These are phyloP conservation scores for Carex cristatella DNA, from an alignment of 176 grass and related monocot species.

Conservation along the genomic window DNA sequence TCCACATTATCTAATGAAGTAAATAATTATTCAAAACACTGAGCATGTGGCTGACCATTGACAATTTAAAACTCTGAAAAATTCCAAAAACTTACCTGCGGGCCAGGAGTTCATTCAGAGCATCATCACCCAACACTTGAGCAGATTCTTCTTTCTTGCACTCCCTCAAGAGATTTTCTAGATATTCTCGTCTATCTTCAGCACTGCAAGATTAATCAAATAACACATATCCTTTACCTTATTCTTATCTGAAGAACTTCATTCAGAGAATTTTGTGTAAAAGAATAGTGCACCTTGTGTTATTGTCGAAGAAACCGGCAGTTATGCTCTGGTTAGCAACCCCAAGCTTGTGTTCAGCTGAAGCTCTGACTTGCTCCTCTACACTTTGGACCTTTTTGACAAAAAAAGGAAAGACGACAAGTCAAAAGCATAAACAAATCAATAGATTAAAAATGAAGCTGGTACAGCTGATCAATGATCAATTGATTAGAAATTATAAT, in stretches of 20 bases:
- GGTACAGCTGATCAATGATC: background rate
- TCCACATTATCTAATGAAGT: background rate
- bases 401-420: slow-evolving; percentile 2
- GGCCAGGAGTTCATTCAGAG: slow-evolving; percentile 89
- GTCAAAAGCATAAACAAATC: background rate
- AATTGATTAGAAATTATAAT: background rate
- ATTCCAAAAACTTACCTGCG: slow-evolving; percentile 47
- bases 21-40: background rate
- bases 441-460: background rate
- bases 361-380: slow-evolving; percentile 99
- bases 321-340: slow-evolving; percentile 99
- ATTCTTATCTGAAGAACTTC: background rate
- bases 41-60: background rate
- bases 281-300: slow-evolving; percentile 60
- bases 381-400: slow-evolving; percentile 67
- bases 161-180: slow-evolving; percentile 86
- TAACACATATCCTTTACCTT: background rate
- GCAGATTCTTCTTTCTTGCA: slow-evolving; percentile 97
- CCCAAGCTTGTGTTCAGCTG: slow-evolving; percentile 95
- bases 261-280: background rate
- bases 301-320: slow-evolving; percentile 99
- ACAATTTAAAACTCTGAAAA: background rate
- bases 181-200: slow-evolving; percentile 95
- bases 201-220: slow-evolving; percentile 48
- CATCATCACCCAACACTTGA: slow-evolving; percentile 84